phyloP scores from a whole-genome alignment of 2,329 filamentous ascomycete species.

The Hypoxylon rubiginosum region DNA sequence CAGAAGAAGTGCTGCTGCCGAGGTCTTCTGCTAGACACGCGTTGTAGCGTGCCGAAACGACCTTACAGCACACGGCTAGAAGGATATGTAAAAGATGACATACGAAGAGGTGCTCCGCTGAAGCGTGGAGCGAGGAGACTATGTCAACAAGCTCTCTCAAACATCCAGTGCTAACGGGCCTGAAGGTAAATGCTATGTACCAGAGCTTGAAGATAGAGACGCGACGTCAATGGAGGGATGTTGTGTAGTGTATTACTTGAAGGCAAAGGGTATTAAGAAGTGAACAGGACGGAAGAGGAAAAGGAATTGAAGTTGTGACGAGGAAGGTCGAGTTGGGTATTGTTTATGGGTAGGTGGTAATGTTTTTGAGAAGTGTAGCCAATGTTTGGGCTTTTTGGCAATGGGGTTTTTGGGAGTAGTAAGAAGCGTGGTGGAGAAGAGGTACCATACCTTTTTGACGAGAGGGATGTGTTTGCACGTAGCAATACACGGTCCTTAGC shows the following conservation, averaged over 20 bases:
- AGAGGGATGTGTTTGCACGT: slow-evolving; percentile 41
- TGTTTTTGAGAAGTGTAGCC: slow-evolving; percentile 47
- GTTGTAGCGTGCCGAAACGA: not conserved
- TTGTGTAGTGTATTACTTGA: slow-evolving; percentile 19
- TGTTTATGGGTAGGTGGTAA: slow-evolving; percentile 42
- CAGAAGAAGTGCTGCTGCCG: slow-evolving; percentile 25
- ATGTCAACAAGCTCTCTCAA: slow-evolving; percentile 47
- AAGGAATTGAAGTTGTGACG: slow-evolving; percentile 14
- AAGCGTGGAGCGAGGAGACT: slow-evolving; percentile 30
- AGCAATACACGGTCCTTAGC: slow-evolving; percentile 44
- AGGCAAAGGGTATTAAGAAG: slow-evolving; percentile 22
- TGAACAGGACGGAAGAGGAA: slow-evolving; percentile 21
- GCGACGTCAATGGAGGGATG: slow-evolving; percentile 20
- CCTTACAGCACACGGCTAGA: not conserved
- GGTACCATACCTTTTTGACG: slow-evolving; percentile 45
- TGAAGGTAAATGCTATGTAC: slow-evolving; percentile 15
- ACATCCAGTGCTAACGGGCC: slow-evolving; percentile 28
- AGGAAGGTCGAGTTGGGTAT: slow-evolving; percentile 27
- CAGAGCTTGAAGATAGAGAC: slow-evolving; percentile 14
- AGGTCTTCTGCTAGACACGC: slow-evolving; percentile 31
- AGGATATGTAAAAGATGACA: slow-evolving; percentile 3
- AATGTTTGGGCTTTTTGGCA: slow-evolving; percentile 48
- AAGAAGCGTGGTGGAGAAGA: slow-evolving; percentile 29
- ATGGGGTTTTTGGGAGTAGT: slow-evolving; percentile 32
- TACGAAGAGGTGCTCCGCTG: slow-evolving; percentile 34